These are phyloP conservation scores for Evansstolkia leycettana DNA, from an alignment of 495 filamentous ascomycete genomes.

Conservation along the genomic window DNA sequence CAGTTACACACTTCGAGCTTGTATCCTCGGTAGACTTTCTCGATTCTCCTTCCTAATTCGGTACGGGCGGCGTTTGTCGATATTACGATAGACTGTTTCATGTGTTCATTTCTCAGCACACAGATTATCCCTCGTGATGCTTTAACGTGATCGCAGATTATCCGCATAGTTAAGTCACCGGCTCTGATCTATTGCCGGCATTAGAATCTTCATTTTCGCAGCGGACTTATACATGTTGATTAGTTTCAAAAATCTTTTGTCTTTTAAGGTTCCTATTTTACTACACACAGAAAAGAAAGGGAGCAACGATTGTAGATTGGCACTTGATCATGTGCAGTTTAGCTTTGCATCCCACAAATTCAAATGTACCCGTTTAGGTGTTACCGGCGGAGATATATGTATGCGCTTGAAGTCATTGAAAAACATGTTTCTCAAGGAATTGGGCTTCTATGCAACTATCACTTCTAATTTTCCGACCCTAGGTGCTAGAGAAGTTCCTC, in stretches of 20 bases:
- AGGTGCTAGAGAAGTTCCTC: no score
- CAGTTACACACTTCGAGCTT: slow-evolving; percentile 18
- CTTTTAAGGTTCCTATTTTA: no score
- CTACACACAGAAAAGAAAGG: no score
- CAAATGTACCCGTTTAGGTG: no score
- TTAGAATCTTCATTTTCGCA: not conserved
- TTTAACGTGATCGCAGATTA: slow-evolving; percentile 1
- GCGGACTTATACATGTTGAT: not conserved
- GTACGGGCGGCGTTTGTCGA: slow-evolving; percentile 33
- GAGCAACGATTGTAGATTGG: no score
- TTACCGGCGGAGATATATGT: no score
- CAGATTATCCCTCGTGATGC: not conserved
- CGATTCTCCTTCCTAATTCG: slow-evolving; percentile 12
- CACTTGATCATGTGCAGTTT: no score
- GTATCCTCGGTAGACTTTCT: slow-evolving; percentile 26
- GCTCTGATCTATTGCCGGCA: not conserved
- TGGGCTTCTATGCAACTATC: no score
- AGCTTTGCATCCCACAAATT: no score
- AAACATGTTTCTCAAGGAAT: no score
- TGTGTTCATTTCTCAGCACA: slow-evolving; percentile 7
- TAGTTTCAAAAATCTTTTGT: not conserved
- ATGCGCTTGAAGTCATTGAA: no score
- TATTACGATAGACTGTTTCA: slow-evolving; percentile 32
- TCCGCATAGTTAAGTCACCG: not conserved
- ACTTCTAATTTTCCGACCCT: no score